Evolutionary conservation across 108 stramenopile species (phyloP), one percentile per base, ranked within the genome.

Genomic region (Nannochloropsis gaditana): DNA sequence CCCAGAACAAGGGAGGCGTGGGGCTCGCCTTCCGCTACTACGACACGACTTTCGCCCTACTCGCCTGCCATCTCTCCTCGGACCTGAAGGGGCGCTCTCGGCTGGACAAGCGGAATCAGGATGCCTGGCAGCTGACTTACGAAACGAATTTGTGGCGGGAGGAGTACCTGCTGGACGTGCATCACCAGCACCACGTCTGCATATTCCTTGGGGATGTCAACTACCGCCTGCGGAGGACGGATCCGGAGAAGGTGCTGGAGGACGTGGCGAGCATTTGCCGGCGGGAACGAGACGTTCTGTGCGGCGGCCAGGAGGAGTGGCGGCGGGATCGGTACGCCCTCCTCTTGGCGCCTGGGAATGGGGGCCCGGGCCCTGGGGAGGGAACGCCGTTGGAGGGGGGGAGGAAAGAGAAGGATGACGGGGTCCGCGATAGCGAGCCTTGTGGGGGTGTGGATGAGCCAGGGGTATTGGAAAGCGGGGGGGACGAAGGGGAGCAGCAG

Each of bases 1-100:
- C 82, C 19, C 44, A 43, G 9, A 82, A 82, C 82, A 82, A 82
- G 82, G 82, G 82, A 45, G 82, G 44, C 6, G 82, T 82, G 43
- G 82, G 82, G 0, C 21, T 82, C 5, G 44, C 82, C 3, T 82
- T 82, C 45, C 15, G 45, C 19, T 45, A 45, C 21, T 45, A 82
- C 9, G 82, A 82, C 82, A 82, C 82, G 2, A 45, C 82, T 5
- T 45, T 82, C 21, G 82, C 44, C 21, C 21, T 82, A 19, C 44
- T 82, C 21, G 45, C 82, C 19, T 43, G 44, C 21, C 82, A 82
- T 82, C 21, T 82, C 2, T 45, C 82, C 19, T 82, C 82, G 43
- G 82, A 82, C 21, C 21, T 45, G 44, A 82, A 82, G 82, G 82
- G 82, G 4, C 43, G 45, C 9, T 82, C 82, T 5, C 17, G 45